Conservation (phyloP, 148 eudicot genomes). For the Silene conica region DNA sequence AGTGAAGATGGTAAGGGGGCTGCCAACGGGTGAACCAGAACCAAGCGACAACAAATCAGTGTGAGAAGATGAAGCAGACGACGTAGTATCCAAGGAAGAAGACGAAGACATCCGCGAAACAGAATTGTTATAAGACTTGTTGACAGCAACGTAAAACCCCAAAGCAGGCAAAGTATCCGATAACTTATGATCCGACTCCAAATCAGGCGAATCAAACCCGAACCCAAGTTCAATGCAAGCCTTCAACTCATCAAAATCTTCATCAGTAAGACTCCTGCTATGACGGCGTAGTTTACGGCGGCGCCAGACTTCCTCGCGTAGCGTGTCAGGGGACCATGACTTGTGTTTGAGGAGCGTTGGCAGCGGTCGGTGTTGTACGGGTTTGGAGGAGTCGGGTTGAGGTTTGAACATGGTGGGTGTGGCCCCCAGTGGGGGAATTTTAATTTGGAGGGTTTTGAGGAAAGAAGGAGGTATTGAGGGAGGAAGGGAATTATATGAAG, state of each 20-base stretch:
- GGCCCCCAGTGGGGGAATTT: constrained; percentile 16
- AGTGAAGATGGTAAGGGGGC: constrained; percentile 55
- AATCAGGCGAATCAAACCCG: constrained; percentile 59
- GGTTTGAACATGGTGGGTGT: constrained; percentile 13
- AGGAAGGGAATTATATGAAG: no score
- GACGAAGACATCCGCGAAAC: constrained; percentile 38
- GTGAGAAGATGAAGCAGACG: constrained; percentile 12
- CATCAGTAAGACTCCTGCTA: constrained; percentile 73
- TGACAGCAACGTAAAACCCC: constrained; percentile 60
- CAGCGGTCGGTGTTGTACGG: background rate
- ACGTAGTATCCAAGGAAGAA: constrained; percentile 14
- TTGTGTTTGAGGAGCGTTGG: constrained; percentile 48
- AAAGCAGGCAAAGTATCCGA: constrained; percentile 73
- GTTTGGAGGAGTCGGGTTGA: constrained; percentile 3
- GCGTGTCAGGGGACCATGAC: constrained; percentile 73
- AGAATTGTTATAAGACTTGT: constrained; percentile 45
- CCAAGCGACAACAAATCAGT: constrained; percentile 34
- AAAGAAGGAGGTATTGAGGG: background rate
- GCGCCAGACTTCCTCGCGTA: constrained; percentile 69
- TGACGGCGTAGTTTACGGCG: constrained; percentile 33
- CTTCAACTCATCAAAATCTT: constrained; percentile 72
- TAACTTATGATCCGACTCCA: constrained; percentile 37
- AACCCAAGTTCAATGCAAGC: constrained; percentile 82
- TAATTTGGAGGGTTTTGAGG: constrained; percentile 3
- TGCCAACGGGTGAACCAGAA: constrained; percentile 42